A percentile compares a stretch with the other conserved stretches of the same genome.
Evolutionary conservation across 768 basidiomycete species (phyloP).

Genomic region (Suillus tomentosus): DNA sequence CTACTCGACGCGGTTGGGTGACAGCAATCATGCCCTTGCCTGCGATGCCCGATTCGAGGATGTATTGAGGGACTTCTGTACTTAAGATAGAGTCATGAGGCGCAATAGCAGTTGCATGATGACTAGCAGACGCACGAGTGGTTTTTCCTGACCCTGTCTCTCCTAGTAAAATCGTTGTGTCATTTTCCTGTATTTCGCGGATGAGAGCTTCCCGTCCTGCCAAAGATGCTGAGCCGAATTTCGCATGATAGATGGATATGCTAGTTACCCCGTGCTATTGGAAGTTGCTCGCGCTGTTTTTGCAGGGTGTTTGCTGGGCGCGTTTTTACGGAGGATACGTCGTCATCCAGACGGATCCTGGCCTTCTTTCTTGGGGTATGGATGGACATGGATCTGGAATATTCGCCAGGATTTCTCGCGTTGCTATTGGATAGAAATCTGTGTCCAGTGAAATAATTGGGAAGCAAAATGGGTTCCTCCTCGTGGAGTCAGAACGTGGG

Average conservation of each 20-base stretch:
- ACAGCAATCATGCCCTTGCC: conserved; percentile 80
- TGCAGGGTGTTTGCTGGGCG: conserved; percentile 39
- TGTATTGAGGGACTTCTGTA: conserved; percentile 94
- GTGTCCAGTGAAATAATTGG: background rate
- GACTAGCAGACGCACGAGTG: conserved; percentile 71
- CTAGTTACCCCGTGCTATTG: conserved; percentile 72
- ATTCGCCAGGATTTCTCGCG: background rate
- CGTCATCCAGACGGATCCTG: conserved; percentile 24
- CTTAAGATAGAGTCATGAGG: conserved; percentile 25
- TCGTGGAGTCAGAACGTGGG: background rate
- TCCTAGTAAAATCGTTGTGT: conserved; percentile 87
- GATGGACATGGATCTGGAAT: conserved; percentile 20
- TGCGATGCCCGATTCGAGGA: conserved; percentile 79
- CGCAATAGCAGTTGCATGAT: conserved; percentile 8
- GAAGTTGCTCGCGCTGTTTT: conserved; percentile 69
- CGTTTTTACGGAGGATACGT: conserved; percentile 20
- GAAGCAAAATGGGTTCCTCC: background rate
- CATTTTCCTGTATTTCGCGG: conserved; percentile 71
- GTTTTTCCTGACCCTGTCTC: conserved; percentile 99
- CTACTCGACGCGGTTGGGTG: conserved; percentile 94
- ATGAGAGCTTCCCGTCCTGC: conserved; percentile 77
- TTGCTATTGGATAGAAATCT: background rate
- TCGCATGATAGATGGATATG: background rate
- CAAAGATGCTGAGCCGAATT: conserved; percentile 3
- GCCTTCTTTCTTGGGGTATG: conserved; percentile 30